phyloP scores from a whole-genome alignment of 2,329 filamentous ascomycete genomes.

The Pleomassaria siparia region DNA sequence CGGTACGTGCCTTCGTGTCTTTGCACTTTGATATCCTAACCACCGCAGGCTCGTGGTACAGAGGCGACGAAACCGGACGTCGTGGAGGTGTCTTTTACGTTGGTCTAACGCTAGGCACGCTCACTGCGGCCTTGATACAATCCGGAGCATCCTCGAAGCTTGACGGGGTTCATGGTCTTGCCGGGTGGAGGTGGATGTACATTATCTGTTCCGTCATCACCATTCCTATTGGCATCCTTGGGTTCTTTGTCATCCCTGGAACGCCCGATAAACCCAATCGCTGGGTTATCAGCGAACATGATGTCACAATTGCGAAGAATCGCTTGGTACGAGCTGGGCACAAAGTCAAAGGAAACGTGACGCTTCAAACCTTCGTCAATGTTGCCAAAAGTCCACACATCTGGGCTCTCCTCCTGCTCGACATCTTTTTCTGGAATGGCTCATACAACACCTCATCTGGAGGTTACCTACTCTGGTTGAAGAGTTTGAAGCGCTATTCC shows the following conservation, averaged over 20 bases:
- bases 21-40: slow-evolving; percentile 5
- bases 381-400: slow-evolving; percentile 48
- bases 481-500: slow-evolving; percentile 54
- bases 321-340: slow-evolving; percentile 52
- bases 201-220: slow-evolving; percentile 53
- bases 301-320: slow-evolving; percentile 49
- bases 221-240: slow-evolving; percentile 55
- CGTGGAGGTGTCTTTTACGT: slow-evolving; percentile 57
- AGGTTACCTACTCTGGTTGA: slow-evolving; percentile 60
- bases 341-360: slow-evolving; percentile 21
- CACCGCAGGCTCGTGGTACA: slow-evolving; percentile 51
- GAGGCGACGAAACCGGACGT: slow-evolving; percentile 46
- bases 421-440: slow-evolving; percentile 61
- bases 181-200: slow-evolving; percentile 42
- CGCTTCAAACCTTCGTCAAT: slow-evolving; percentile 21
- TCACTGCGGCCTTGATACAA: slow-evolving; percentile 55
- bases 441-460: slow-evolving; percentile 51
- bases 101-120: slow-evolving; percentile 53
- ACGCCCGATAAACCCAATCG: slow-evolving; percentile 54
- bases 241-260: slow-evolving; percentile 56
- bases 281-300: slow-evolving; percentile 49
- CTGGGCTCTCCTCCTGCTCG: slow-evolving; percentile 54
- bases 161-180: slow-evolving; percentile 53
- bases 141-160: slow-evolving; percentile 51
- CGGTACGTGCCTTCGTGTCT: slow-evolving; percentile 11